Base-by-base conservation (phyloP, 2,329 filamentous ascomycete species). In the Trichoderma asperellum region DNA sequence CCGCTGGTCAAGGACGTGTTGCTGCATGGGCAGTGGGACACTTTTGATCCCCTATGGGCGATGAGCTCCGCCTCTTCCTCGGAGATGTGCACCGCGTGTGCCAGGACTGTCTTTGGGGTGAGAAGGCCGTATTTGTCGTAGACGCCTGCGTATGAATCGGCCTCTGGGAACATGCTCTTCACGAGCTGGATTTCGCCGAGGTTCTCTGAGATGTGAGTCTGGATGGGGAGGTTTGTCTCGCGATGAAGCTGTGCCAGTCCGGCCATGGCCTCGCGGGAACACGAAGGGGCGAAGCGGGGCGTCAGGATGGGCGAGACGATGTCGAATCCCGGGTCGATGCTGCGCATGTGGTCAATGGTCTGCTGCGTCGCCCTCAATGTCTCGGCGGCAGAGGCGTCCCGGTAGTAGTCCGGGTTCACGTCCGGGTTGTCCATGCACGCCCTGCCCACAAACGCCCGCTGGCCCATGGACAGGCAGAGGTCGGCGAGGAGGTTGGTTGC, bases 201-300 rank as follows among this genome's bases (percentile, higher is more conserved):
- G 79, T 97, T 97, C 78, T 98, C 95, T 0, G 91, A 92, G 67
- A 98, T 88, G 80, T 98, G 95, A 7, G 95, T 97, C 82, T 98
- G 95, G 47, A 94, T 85, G 0, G 91, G 90, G 3, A 95, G 82
- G 32, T 83, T 80, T 3, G 86, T 88, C 64, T 89, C 84, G 7
- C 80, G 79, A 6, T 91, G 91, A 5, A 97, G 80, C 1, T 81
- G 76, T 0, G 90, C 92, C 5, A 97, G 85, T 0, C 80, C 83
- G 0, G 77, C 74, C 77, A 98, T 86, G n/a, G 87, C 83, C 71
- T 85, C 86, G 47, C 73, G 72, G 4, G 85, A 88, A 80, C 86
- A 94, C 73, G 83, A 84, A 2, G 85, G 91, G 69, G 88, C 92
- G 81, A 88, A 94, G 69, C 86, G 83, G 21, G 86, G 91, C 0